These are phyloP conservation scores for Plasmodium yoelii DNA, from an alignment of 169 alveolate species.

Conservation along the genomic window DNA sequence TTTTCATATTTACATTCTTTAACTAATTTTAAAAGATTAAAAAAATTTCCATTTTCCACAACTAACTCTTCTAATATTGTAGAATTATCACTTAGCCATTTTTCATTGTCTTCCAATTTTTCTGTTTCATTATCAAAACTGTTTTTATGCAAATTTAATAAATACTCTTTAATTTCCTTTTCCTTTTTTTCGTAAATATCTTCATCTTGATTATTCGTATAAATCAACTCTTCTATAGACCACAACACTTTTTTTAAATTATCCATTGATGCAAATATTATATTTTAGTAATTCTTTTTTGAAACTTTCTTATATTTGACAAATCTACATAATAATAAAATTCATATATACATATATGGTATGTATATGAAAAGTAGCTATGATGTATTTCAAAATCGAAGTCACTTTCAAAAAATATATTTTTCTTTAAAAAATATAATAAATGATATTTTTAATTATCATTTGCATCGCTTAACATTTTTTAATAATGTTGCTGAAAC, in stretches of 20 bases:
- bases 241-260: constrained; percentile 32
- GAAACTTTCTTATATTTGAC: neutral
- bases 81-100: neutral
- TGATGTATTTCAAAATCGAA: no score
- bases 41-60: constrained; percentile 6
- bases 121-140: neutral
- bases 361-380: no score
- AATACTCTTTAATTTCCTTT: constrained; percentile 6
- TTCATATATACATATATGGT: no score
- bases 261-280: constrained; percentile 27
- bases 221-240: constrained; percentile 72
- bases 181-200: constrained; percentile 20
- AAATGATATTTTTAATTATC: no score
- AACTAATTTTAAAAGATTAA: constrained; percentile 24
- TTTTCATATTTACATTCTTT: constrained; percentile 34
- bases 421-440: no score
- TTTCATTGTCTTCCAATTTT: neutral
- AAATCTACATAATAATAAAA: no score
- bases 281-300: neutral
- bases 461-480: no score
- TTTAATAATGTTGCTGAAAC: no score
- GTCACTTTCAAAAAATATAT: no score
- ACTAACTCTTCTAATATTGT: neutral
- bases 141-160: constrained; percentile 10
- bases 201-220: constrained; percentile 37